Evolutionary conservation across 2,329 filamentous ascomycete genomes (phyloP), one percentile per base, ranked within the genome.

Genomic region (Xylaria sp.): DNA sequence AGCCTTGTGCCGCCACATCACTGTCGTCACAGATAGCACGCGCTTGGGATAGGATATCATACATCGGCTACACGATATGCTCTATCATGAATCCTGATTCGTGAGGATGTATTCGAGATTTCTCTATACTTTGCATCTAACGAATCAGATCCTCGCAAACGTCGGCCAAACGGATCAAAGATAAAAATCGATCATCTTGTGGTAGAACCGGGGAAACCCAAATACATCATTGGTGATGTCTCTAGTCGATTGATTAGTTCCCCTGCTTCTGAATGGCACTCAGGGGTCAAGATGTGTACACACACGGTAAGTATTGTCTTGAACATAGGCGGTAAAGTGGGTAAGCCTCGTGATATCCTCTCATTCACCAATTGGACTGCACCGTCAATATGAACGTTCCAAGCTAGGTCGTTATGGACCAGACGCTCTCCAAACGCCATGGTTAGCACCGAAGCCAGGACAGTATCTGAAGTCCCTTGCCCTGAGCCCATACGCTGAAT

Each of bases 391-490:
- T 67, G 68, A 17, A 68, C 49, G 15, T 66, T 60, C 69, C 70
- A 71, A 8, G 65, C 60, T 1, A 41, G 4, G 17, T 64, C 47
- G n/a, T 68, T 60, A 33, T 60, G 27, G 9, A 55, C 29, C 21
- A 71, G 48, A 4, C 66, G 59, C 46, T 68, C 70, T 1, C 66
- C 67, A 40, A 73, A 68, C 4, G 66, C 68, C 64, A 73, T 69
- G 1, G 67, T 71, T 29, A 60, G 23, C 13, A 71, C 68, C 1
- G 71, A 57, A 8, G 44, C 67, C 1, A 73, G 60, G 44, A 73
- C 62, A 8, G 67, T 67, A 55, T 70, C 69, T 6, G 63, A 67
- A 6, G 57, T 54, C 4, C 60, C 59, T 29, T 25, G 51, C 21
- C 57, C 53, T 2, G 65, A 67, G 2, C 41, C 40, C 13, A 72